These are phyloP conservation scores for Rutstroemia sp. DNA, from an alignment of 2,329 filamentous ascomycete genomes.

Conservation along the genomic window DNA sequence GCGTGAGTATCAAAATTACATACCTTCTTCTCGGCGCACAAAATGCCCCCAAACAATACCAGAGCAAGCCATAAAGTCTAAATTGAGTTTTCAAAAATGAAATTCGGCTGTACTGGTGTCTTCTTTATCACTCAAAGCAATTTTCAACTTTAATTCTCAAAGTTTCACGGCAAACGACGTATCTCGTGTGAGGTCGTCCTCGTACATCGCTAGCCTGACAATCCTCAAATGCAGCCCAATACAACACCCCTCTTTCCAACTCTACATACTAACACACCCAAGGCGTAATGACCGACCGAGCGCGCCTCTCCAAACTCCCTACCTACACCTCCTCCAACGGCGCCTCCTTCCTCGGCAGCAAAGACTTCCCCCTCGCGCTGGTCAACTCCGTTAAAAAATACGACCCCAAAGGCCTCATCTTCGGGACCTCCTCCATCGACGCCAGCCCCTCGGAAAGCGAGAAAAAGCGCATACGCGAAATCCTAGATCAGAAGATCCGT, in stretches of 20 bases:
- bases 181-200: too few relatives aligned
- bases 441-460: constrained; percentile 30
- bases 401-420: constrained; percentile 71
- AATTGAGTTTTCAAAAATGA: too few relatives aligned
- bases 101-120: too few relatives aligned
- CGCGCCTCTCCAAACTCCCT: constrained; percentile 57
- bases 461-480: constrained; percentile 35
- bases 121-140: too few relatives aligned
- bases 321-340: constrained; percentile 53
- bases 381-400: constrained; percentile 53
- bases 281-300: constrained; percentile 70
- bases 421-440: constrained; percentile 41
- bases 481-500: constrained; percentile 43
- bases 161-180: too few relatives aligned
- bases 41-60: not conserved
- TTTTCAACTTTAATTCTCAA: too few relatives aligned
- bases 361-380: constrained; percentile 67
- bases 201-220: too few relatives aligned
- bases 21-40: too few relatives aligned
- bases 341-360: constrained; percentile 63
- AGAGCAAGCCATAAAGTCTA: not conserved
- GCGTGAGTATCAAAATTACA: constrained; percentile 36
- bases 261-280: not conserved
- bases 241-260: too few relatives aligned
- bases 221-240: too few relatives aligned